These are phyloP conservation scores for Pyronema domesticum DNA, from an alignment of 495 filamentous ascomycete genomes.

Conservation along the genomic window DNA sequence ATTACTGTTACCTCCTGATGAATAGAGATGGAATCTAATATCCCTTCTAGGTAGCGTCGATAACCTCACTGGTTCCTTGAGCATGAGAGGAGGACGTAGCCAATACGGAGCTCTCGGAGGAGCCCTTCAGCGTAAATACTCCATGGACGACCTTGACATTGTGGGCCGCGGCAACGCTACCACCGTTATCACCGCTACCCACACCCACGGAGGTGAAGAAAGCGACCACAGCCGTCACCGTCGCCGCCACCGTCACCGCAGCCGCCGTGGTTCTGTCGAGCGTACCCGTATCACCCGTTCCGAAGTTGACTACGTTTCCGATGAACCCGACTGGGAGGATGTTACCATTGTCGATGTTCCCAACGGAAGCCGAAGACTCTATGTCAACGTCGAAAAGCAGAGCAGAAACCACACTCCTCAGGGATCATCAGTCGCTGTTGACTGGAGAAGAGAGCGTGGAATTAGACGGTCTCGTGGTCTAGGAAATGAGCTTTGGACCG, in stretches of 20 bases:
- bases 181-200: constrained; percentile 25
- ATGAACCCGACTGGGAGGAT: constrained; percentile 49
- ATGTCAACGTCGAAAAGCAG: constrained; percentile 43
- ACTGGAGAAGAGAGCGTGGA: constrained; percentile 61
- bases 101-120: neutral
- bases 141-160: constrained; percentile 20
- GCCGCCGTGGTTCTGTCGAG: constrained; percentile 12
- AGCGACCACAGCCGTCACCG: constrained; percentile 26
- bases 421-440: neutral
- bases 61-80: neutral
- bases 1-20: neutral
- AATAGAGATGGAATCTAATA: constrained; percentile 9
- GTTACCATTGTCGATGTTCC: constrained; percentile 56
- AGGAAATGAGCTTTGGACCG: constrained; percentile 74
- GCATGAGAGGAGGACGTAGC: neutral
- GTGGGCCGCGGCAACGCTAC: constrained; percentile 16
- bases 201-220: constrained; percentile 33
- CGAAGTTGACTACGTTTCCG: constrained; percentile 29
- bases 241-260: constrained; percentile 24
- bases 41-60: neutral
- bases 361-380: constrained; percentile 55
- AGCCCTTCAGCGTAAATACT: constrained; percentile 16
- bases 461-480: constrained; percentile 41
- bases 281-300: constrained; percentile 30
- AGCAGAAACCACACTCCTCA: constrained; percentile 30